Evolutionary conservation across 2,329 filamentous ascomycete genomes (phyloP).

Genomic region (Pseudocercospora ulei): DNA sequence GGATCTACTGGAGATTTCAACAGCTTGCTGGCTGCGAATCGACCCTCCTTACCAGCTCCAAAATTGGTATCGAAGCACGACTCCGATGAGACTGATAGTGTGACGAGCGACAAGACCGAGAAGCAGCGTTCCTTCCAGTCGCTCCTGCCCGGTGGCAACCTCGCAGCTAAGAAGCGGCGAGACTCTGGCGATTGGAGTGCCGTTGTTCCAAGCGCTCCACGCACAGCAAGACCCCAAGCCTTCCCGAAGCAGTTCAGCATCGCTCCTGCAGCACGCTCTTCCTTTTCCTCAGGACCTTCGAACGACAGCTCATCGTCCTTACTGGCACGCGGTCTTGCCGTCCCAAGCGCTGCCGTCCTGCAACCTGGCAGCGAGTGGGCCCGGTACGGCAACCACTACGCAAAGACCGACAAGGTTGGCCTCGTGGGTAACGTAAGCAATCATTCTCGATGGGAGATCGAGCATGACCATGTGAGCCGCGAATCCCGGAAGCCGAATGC

Average conservation of each 20-base stretch:
- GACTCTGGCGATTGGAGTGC: slow-evolving; percentile 7
- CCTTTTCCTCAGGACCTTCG: neutral
- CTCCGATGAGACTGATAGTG: neutral
- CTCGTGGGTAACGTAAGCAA: slow-evolving; percentile 13
- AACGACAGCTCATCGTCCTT: neutral
- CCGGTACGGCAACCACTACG: slow-evolving; percentile 11
- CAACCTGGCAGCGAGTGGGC: slow-evolving; percentile 1
- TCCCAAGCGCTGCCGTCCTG: neutral
- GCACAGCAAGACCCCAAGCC: neutral
- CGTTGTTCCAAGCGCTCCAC: neutral
- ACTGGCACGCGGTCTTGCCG: neutral
- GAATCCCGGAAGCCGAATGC: neutral
- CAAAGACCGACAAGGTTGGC: slow-evolving; percentile 16
- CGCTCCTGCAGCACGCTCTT: too few relatives aligned
- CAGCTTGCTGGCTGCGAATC: slow-evolving; percentile 1
- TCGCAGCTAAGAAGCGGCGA: neutral
- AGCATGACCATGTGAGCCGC: neutral
- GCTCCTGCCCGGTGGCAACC: slow-evolving; percentile 3
- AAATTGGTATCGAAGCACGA: neutral
- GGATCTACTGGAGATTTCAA: too few relatives aligned
- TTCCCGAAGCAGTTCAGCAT: too few relatives aligned
- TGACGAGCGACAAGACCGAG: slow-evolving; percentile 3
- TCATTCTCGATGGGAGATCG: slow-evolving; percentile 13
- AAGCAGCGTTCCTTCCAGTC: neutral
- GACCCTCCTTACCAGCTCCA: neutral